Percentiles rank a stretch among this genome's conserved stretches.
phyloP scores from a whole-genome alignment of 345 rosid species.

The Alliaria petiolata region DNA sequence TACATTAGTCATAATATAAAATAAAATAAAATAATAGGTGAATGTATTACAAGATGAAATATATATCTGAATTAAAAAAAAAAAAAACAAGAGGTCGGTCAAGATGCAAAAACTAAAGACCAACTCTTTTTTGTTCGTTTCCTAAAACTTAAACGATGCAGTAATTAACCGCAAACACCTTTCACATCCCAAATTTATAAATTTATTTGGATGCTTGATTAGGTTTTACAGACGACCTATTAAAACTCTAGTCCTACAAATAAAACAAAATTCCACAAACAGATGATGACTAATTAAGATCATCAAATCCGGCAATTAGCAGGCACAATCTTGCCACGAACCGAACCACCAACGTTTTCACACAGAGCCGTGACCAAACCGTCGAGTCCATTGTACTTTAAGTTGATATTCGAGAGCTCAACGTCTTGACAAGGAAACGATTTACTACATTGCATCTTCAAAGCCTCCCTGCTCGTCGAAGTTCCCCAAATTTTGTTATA shows the following conservation, averaged over 20 bases:
- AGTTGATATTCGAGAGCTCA: constrained; percentile 29
- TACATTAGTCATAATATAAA: too few relatives aligned
- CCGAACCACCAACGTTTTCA: constrained; percentile 27
- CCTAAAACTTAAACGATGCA: not conserved
- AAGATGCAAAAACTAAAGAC: not conserved
- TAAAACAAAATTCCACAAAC: not conserved
- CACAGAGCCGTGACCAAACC: constrained; percentile 29
- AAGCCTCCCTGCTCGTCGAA: constrained; percentile 29
- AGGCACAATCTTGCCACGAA: constrained; percentile 25
- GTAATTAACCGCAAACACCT: not conserved
- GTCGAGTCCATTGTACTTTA: not conserved
- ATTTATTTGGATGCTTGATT: not conserved
- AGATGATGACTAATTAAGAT: not conserved
- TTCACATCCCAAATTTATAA: constrained; percentile 8
- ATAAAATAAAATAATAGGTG: too few relatives aligned
- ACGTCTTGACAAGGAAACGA: constrained; percentile 28
- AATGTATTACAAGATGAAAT: too few relatives aligned
- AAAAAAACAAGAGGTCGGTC: not conserved
- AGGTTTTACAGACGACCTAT: not conserved
- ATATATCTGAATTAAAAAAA: too few relatives aligned
- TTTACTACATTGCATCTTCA: constrained; percentile 34
- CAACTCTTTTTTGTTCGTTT: not conserved
- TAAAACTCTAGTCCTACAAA: not conserved
- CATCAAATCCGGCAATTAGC: constrained; percentile 9
- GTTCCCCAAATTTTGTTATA: constrained; percentile 38